Base-by-base conservation (phyloP, 148 eudicot species). In the Polygonum maritimum region DNA sequence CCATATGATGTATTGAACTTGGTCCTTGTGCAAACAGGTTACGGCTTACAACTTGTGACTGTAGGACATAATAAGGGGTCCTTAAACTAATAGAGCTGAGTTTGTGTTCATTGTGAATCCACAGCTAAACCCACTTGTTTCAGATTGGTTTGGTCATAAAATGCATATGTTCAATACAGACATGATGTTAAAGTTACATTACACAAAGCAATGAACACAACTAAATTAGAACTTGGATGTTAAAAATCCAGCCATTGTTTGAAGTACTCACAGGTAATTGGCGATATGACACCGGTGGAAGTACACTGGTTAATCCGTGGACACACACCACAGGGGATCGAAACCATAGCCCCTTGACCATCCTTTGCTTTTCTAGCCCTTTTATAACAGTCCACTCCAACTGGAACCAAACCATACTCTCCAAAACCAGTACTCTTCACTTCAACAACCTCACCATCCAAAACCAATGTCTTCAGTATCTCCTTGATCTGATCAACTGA, bases 291-390 rank as follows among this genome's bases (percentile, higher is more conserved):
- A 39, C 98, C 94, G 84, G 85, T 91, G 52, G 94, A 90, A 12
- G 86, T 79, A 76, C 97, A 93, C 74, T 79, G 70, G 67, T 74
- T 84, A 19, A 91, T 87, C 58, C 89, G 81, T 6, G 91, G 87
- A 77, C 98, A 93, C 74, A 78, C 85, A 12, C 97, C 92, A 78
- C 98, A 93, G 1, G 97, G 98, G 35, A 91, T 83, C 18, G 89
- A 79, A 77, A 87, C 86, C 83, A 91, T 84, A 33, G 84, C 84
- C 15, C 94, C 89, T 41, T 57, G 65, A 31, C 72, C 73, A 35
- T 40, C 55, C 78, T 80, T 74, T 12, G 74, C 86, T 35, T 40
- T 77, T 10, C 79, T 85, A 54, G 79, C 44, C 74, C 79, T 63
- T 67, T 73, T 89, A 63, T 90, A 94, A 76, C 98, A 94, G 45